Evolutionary conservation across 2,329 filamentous ascomycete genomes (phyloP), one percentile per base, ranked within the genome.

Genomic region (Shiraia sp.): DNA sequence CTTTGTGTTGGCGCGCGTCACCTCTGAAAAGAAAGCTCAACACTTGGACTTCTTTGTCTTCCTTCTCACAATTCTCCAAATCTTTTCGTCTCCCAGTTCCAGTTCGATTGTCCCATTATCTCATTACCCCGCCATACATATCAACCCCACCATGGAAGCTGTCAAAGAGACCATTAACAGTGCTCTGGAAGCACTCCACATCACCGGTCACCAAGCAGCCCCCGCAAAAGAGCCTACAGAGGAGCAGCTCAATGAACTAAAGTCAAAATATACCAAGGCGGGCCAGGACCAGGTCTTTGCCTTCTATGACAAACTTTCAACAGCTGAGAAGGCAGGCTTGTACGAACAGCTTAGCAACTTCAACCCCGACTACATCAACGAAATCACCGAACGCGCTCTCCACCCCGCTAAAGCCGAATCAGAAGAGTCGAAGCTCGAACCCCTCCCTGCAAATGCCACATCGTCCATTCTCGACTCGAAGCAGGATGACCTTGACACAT

Each of bases 381-480:
- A 86, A 58, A 86, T 97, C 70, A 86, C 88, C 63, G 76, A 92
- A 55, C 85, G 81, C 68, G 90, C 91, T 46, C 79, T 97, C 52
- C 82, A 90, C 74, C 88, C 91, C 22, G 82, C 86, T 48, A 79
- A 85, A 61, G 51, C 73, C 39, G 78, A 83, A 47, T 74, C 75
- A 47, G 71, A 77, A 40, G 78, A 71, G 51, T 65, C 72, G 12
- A 74, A 75, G 49, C 83, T 97, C 65, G 89, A 96, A 72, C 92
- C 92, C 37, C 83, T 99, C 16, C 93, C 93, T 51, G 86, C 89
- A 32, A 84, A 86, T 43, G 89, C 90, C 34, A 89, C 84, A 33
- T 93, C 91, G 36, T 96, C 90, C 44, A 89, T 96, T 59, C 83
- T 97, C 68, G 92, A 97, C 73, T 95, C 91, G 47, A 82, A 87